Conservation (phyloP, 2,329 filamentous ascomycete species). For the Uncinocarpus reesii region DNA sequence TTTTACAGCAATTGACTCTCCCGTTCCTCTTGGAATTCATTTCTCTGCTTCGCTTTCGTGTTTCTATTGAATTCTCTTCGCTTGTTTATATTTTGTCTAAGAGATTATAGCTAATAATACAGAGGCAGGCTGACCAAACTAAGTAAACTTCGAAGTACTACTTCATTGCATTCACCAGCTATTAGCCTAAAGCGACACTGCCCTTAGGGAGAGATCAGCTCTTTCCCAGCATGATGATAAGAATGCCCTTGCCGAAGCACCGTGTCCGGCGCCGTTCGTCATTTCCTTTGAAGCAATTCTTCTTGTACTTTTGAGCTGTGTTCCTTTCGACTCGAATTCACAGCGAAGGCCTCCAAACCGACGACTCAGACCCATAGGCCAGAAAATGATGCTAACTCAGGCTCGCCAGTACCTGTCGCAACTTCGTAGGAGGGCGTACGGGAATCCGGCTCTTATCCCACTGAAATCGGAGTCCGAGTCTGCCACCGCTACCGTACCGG, state of each 20-base stretch:
- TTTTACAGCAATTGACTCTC: not conserved
- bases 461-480: not conserved
- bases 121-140: not conserved
- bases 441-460: not conserved
- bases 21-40: not conserved
- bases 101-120: not conserved
- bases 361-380: not conserved
- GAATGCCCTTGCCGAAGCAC: not conserved
- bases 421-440: slow-evolving; percentile 12
- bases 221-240: no score
- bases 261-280: not conserved
- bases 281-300: not conserved
- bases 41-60: not conserved
- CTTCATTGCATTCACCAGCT: no score
- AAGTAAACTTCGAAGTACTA: not conserved
- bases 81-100: not conserved
- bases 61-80: not conserved
- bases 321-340: not conserved
- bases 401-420: slow-evolving; percentile 16
- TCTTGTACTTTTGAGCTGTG: not conserved
- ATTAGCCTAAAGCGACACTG: no score
- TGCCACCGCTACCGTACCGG: not conserved
- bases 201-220: no score
- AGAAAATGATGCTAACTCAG: slow-evolving; percentile 13
- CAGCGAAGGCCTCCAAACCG: no score